Evolutionary conservation across 2,329 filamentous ascomycete species (phyloP), one percentile per base, ranked within the genome.

Genomic region (Epichloe hybrida): DNA sequence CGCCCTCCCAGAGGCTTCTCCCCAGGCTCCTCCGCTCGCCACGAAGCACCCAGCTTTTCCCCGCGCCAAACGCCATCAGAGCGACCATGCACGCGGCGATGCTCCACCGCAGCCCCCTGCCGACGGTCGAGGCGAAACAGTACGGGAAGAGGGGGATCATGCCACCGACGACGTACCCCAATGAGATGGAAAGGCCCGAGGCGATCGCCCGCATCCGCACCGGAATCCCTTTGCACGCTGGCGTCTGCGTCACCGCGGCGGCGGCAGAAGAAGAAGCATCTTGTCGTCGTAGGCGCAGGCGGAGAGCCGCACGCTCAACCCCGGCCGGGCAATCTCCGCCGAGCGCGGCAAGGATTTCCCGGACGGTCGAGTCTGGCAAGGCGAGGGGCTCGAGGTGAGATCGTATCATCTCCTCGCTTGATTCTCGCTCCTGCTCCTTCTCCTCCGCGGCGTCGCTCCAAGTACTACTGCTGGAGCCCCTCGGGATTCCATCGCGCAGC

Each of bases 91-190:
- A 81, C 3, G 80, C 64, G 0, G 62, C 66, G 8, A 77, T 72
- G 42, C 76, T 80, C 64, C 74, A 77, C 13, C 69, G 70, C 31
- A 86, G 63, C 1, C 67, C 71, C 5, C 58, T 48, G 0, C 60
- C 64, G 0, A 73, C 66, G 2, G 62, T 66, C 2, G 55, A 44
- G 15, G 68, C 63, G 50, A 81, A 75, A 52, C 84, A 76, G 61
- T 84, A 84, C 0, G 81, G 81, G 23, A 80, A 63, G 11, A 84
- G 65, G 0, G 81, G 80, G 31, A 84, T 73, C 52, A 81, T 69
- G 0, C 81, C 81, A 4, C 81, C 81, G 2, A 81, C 63, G 37
- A 83, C 72, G 57, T 84, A 85, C 0, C 80, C 79, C 2, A 77
- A 57, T 0, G 80, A 76, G 40, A 84, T 78, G 0, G 76, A 82